Percentiles rank a stretch among this genome's conserved stretches.
Evolutionary conservation across 805 yeast species (phyloP).

Genomic region (Yamadazyma insecticola): DNA sequence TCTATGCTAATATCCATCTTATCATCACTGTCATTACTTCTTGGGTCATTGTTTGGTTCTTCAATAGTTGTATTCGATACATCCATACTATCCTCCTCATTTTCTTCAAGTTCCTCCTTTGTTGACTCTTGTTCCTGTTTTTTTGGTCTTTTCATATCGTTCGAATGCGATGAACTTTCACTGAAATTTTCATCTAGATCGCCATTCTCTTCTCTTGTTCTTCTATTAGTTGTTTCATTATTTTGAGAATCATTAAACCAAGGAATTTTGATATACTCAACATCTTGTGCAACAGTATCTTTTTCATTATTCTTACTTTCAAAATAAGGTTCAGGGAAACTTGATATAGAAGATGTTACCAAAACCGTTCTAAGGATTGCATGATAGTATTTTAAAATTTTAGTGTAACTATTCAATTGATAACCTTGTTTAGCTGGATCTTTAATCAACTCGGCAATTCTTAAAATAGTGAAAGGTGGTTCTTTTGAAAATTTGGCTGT

Average conservation of each 20-base stretch:
- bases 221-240: background rate
- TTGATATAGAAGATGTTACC: conserved; percentile 25
- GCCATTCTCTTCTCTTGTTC: background rate
- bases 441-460: conserved; percentile 44
- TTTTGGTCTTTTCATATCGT: no score
- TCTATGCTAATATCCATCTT: conserved; percentile 6
- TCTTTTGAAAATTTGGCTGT: conserved; percentile 14
- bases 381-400: conserved; percentile 39
- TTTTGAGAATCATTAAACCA: conserved; percentile 17
- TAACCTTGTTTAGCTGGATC: conserved; percentile 35
- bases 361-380: conserved; percentile 31
- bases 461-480: conserved; percentile 46
- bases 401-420: conserved; percentile 21
- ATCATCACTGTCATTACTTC: conserved; percentile 4
- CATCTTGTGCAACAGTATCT: conserved; percentile 2
- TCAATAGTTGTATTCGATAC: no score
- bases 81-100: no score
- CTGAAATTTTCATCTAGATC: conserved; percentile 11
- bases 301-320: conserved; percentile 3
- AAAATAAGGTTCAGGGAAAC: conserved; percentile 17
- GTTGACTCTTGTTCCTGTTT: no score
- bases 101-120: no score
- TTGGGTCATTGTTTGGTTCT: background rate
- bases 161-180: background rate
- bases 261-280: conserved; percentile 23